Base-by-base conservation (phyloP, 352 stramenopile genomes). In the Poterioochromonas sp. region DNA sequence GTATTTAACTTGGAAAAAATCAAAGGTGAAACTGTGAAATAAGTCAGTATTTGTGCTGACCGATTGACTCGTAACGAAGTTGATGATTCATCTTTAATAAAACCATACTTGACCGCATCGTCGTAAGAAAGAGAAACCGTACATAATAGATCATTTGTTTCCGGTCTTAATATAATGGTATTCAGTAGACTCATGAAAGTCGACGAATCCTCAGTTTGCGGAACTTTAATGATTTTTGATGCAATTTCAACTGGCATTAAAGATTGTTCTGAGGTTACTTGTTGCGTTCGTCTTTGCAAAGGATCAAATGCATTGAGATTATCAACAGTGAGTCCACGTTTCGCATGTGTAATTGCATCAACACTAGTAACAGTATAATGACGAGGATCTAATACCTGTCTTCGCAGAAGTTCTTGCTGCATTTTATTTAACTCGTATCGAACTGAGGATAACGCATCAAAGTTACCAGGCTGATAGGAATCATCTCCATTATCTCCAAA, bases 371-470 rank as follows among this genome's bases (percentile, higher is more conserved):
- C 44, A 22, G 12, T 26, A 35, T 76, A 76, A 29, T 76, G 69
- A 8, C 69, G 18, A 41, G 71, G 71, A 53, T 78, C 71, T 5
- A 78, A 29, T 26, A 78, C 32, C 15, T 78, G 41, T 3, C 71
- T 37, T 12, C 47, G 8, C 20, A 78, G 34, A 40, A 78, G 29
- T 37, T 78, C 71, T 11, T 69, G 29, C 35, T 78, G 71, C 71
- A 78, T 78, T 29, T 69, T 64, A 32, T 41, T 18, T 29, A 78
- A n/a, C 51, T 78, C 71, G 34, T 78, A 78, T 15, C 69, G 18
- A 12, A 76, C 3, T 18, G 69, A 76, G n/a, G 11, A 44, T 18
- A 76, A 26, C 18, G 34, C n/a, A 35, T 76, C 62, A n/a, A n/a
- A n/a, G 47, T 26, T 26, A 58, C 47, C 47, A 15, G 26, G 15